Conservation (phyloP, 345 rosid genomes). For the Garcia nutans region DNA sequence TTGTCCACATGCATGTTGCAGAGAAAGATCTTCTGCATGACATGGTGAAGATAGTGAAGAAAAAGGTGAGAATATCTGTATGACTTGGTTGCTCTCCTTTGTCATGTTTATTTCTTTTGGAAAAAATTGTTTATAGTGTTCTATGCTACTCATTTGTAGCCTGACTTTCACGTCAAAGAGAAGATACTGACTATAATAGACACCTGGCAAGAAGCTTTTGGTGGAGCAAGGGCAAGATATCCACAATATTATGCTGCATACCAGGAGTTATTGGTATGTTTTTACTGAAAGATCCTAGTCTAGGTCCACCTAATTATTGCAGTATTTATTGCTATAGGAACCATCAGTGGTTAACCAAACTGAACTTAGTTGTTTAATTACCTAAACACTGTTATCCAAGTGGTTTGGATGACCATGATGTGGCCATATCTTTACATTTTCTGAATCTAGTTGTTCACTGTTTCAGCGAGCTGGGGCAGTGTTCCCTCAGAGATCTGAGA, state of each 20-base stretch:
- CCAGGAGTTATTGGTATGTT: slow-evolving; percentile 93
- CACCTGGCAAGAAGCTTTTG: slow-evolving; percentile 99
- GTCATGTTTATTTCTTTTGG: slow-evolving; percentile 12
- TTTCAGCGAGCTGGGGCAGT: slow-evolving; percentile 98
- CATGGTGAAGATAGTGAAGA: slow-evolving; percentile 89
- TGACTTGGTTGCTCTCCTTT: slow-evolving; percentile 1
- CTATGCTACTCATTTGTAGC: slow-evolving; percentile 49
- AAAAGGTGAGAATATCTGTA: slow-evolving; percentile 58
- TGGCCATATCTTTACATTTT: background rate
- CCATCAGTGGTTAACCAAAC: background rate
- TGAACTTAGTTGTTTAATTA: slow-evolving; percentile 5
- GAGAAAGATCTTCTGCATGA: slow-evolving; percentile 94
- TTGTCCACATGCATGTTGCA: slow-evolving; percentile 99
- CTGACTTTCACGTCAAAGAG: slow-evolving; percentile 88
- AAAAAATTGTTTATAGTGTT: slow-evolving; percentile 30
- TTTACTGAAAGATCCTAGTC: slow-evolving; percentile 19
- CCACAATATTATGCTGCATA: slow-evolving; percentile 96
- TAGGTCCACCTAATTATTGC: slow-evolving; percentile 5
- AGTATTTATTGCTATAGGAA: slow-evolving; percentile 9
- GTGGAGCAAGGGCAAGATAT: slow-evolving; percentile 96
- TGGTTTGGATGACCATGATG: slow-evolving; percentile 10
- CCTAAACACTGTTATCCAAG: background rate
- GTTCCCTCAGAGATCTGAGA: slow-evolving; percentile 90
- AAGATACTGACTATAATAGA: slow-evolving; percentile 84
- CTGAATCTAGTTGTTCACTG: slow-evolving; percentile 21